These are phyloP conservation scores for Cladophialophora exuberans DNA, from an alignment of 2,329 filamentous ascomycete species.

Conservation along the genomic window DNA sequence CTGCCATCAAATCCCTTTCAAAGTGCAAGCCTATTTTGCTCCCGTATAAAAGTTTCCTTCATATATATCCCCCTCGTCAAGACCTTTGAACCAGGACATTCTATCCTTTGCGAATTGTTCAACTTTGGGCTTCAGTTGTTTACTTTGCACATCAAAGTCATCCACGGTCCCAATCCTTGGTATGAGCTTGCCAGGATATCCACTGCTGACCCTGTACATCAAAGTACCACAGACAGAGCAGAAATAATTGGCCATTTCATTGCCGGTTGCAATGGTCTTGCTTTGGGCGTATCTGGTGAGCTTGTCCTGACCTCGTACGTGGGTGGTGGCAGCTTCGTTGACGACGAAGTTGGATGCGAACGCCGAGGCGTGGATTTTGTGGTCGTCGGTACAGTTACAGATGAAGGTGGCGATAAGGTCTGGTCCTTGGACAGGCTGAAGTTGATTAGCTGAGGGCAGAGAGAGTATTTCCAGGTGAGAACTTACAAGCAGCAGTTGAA, in stretches of 20 bases:
- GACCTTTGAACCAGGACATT: slow-evolving; percentile 57
- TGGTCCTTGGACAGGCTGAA: too few species aligned
- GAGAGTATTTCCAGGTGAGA: slow-evolving; percentile 54
- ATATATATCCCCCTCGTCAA: too few species aligned
- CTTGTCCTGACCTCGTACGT: slow-evolving; percentile 57
- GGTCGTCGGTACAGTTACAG: slow-evolving; percentile 65
- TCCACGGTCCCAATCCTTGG: slow-evolving; percentile 64
- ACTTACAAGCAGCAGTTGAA: slow-evolving; percentile 58
- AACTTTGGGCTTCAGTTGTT: slow-evolving; percentile 55
- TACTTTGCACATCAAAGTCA: slow-evolving; percentile 62
- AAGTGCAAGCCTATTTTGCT: too few species aligned
- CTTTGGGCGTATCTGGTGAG: slow-evolving; percentile 52
- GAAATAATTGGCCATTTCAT: slow-evolving; percentile 65
- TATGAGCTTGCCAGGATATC: slow-evolving; percentile 53
- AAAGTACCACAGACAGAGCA: slow-evolving; percentile 63
- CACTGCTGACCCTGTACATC: slow-evolving; percentile 58
- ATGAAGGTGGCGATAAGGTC: slow-evolving; percentile 57
- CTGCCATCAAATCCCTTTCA: too few species aligned
- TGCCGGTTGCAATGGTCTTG: slow-evolving; percentile 52
- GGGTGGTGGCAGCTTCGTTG: slow-evolving; percentile 48
- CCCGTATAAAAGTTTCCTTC: too few species aligned
- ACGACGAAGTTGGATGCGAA: slow-evolving; percentile 64
- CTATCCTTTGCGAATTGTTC: slow-evolving; percentile 60
- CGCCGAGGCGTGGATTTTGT: slow-evolving; percentile 65
- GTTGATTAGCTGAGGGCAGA: too few species aligned